These are phyloP conservation scores for Nigrospora osmanthi DNA, from an alignment of 2,329 filamentous ascomycete species.

Conservation along the genomic window DNA sequence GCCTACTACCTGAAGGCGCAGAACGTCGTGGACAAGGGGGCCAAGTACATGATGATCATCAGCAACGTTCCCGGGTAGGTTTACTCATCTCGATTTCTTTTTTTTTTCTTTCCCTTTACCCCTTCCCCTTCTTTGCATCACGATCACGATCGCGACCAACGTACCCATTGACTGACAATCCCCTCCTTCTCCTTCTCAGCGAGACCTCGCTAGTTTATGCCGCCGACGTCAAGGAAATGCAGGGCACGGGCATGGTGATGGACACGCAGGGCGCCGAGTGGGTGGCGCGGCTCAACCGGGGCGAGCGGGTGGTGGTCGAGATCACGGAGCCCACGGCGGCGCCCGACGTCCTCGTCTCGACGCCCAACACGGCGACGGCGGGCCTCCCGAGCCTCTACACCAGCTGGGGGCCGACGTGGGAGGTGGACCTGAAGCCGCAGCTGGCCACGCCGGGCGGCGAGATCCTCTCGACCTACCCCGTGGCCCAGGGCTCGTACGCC, in stretches of 20 bases:
- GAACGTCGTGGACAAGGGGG: constrained; percentile 46
- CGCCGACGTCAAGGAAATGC: constrained; percentile 9
- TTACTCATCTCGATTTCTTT: not conserved
- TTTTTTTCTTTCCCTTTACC: constrained; percentile 7
- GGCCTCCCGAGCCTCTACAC: constrained; percentile 46
- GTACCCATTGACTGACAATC: constrained; percentile 12
- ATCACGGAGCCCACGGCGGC: constrained; percentile 33
- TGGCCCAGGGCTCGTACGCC: constrained; percentile 19
- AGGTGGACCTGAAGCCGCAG: constrained; percentile 49
- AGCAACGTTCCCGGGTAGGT: constrained; percentile 38
- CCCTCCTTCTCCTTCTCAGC: constrained; percentile 15
- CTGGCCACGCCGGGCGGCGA: constrained; percentile 47
- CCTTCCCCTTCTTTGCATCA: constrained; percentile 10
- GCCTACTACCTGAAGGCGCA: constrained; percentile 44
- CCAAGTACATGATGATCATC: constrained; percentile 54
- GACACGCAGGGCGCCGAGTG: constrained; percentile 4
- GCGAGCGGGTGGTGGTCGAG: constrained; percentile 25
- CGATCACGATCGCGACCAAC: constrained; percentile 11
- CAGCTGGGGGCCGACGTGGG: constrained; percentile 54
- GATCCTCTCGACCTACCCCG: constrained; percentile 51
- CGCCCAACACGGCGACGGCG: constrained; percentile 33
- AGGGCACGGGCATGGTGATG: constrained; percentile 16
- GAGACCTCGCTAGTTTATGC: constrained; percentile 9
- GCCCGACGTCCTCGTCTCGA: constrained; percentile 6
- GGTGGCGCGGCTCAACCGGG: constrained; percentile 2